phyloP scores from a whole-genome alignment of 805 yeast genomes.

The Torulaspora indica region DNA sequence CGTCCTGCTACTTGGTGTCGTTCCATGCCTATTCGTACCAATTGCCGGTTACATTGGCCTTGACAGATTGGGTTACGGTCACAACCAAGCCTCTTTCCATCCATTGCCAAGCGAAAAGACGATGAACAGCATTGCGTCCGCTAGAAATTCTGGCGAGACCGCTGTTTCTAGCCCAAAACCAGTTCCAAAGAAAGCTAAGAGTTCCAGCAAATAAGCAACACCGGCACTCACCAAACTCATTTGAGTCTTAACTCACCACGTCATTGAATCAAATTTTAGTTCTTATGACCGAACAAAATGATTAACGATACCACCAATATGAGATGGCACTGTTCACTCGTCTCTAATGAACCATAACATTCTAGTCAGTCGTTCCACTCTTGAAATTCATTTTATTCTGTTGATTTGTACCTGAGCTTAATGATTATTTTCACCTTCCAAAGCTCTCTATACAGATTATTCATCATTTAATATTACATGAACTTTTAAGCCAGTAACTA shows the following conservation, averaged over 20 bases:
- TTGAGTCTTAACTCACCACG: conserved; percentile 1
- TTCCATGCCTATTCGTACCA: conserved; percentile 27
- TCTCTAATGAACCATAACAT: conserved; percentile 3
- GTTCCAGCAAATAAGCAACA: conserved; percentile 13
- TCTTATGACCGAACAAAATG: conserved; percentile 6
- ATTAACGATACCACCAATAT: conserved; percentile 8
- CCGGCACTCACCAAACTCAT: background rate
- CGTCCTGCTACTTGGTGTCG: conserved; percentile 39
- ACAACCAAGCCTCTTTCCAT: conserved; percentile 9
- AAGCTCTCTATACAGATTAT: conserved; percentile 2
- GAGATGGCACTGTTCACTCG: background rate
- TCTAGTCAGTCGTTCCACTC: conserved; percentile 10
- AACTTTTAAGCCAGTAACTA: conserved; percentile 3
- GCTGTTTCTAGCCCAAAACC: conserved; percentile 21
- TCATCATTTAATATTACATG: conserved; percentile 8
- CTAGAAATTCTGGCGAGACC: conserved; percentile 46
- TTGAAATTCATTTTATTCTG: conserved; percentile 6
- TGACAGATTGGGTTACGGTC: conserved; percentile 25
- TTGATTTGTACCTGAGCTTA: conserved; percentile 1
- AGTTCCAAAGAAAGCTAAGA: conserved; percentile 19
- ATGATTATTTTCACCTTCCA: background rate
- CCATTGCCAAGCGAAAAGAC: conserved; percentile 12
- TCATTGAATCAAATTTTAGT: conserved; percentile 7
- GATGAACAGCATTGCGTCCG: conserved; percentile 26
- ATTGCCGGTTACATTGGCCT: conserved; percentile 24